phyloP scores from a whole-genome alignment of 2,329 filamentous ascomycete genomes.

The Pyricularia grisea region DNA sequence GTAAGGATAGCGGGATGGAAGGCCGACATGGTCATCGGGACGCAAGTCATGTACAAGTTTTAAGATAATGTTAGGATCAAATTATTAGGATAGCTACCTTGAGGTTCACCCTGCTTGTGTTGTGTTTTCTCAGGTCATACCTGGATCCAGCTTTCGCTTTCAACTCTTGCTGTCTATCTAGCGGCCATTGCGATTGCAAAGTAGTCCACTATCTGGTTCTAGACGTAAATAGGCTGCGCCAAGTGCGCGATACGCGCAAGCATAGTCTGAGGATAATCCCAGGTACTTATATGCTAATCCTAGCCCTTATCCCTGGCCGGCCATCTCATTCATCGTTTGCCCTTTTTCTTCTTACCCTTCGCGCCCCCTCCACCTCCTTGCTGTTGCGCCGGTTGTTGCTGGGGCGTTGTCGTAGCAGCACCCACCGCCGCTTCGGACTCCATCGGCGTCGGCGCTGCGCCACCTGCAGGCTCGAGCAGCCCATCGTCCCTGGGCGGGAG shows the following conservation, averaged over 20 bases:
- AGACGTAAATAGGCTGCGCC: neutral
- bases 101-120: neutral
- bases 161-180: neutral
- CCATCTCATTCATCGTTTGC: conserved; percentile 44
- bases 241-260: neutral
- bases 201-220: too few relatives aligned
- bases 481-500: conserved; percentile 29
- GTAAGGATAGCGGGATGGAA: neutral
- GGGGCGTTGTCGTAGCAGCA: conserved; percentile 4
- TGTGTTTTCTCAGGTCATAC: neutral
- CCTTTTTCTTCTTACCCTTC: conserved; percentile 63
- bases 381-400: conserved; percentile 10
- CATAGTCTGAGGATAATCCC: neutral
- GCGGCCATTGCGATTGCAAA: neutral
- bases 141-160: neutral
- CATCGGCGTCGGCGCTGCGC: conserved; percentile 11
- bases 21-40: neutral
- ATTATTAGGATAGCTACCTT: neutral
- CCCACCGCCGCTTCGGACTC: conserved; percentile 21
- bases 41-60: neutral
- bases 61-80: neutral
- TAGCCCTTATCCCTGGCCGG: neutral
- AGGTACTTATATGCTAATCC: neutral
- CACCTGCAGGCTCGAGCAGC: conserved; percentile 27
- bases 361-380: conserved; percentile 30